phyloP scores from a whole-genome alignment of 176 grass and related monocot species.

The Urochloa ruziziensis region DNA sequence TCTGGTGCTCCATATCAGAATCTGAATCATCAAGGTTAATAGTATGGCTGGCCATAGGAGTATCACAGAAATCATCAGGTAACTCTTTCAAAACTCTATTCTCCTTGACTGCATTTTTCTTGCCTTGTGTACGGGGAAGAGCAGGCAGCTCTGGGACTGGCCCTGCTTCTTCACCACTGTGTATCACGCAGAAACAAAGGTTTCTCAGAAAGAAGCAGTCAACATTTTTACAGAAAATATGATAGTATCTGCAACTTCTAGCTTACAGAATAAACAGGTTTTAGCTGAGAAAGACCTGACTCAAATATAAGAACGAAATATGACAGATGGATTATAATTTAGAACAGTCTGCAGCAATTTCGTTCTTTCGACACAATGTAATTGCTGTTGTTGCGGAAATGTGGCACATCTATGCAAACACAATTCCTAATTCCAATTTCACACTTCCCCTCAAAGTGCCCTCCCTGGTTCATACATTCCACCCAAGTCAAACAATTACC shows the following conservation, averaged over 20 bases:
- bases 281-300: neutral
- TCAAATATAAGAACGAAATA: neutral
- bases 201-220: conserved; percentile 18
- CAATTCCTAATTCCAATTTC: neutral
- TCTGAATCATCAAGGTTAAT: conserved; percentile 38
- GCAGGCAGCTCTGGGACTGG: conserved; percentile 55
- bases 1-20: conserved; percentile 38
- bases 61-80: conserved; percentile 42
- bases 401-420: neutral
- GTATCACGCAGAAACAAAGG: conserved; percentile 27
- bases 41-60: conserved; percentile 16
- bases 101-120: conserved; percentile 31
- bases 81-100: conserved; percentile 31
- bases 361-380: neutral
- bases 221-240: neutral
- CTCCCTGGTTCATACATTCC: neutral
- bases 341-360: neutral
- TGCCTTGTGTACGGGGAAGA: neutral
- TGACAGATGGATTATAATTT: neutral
- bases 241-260: neutral
- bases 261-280: neutral
- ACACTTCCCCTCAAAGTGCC: neutral
- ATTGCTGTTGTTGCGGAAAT: neutral
- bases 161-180: conserved; percentile 79
- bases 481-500: neutral